Evolutionary conservation across 2,329 filamentous ascomycete genomes (phyloP).

Genomic region (Aspergillus floridensis): DNA sequence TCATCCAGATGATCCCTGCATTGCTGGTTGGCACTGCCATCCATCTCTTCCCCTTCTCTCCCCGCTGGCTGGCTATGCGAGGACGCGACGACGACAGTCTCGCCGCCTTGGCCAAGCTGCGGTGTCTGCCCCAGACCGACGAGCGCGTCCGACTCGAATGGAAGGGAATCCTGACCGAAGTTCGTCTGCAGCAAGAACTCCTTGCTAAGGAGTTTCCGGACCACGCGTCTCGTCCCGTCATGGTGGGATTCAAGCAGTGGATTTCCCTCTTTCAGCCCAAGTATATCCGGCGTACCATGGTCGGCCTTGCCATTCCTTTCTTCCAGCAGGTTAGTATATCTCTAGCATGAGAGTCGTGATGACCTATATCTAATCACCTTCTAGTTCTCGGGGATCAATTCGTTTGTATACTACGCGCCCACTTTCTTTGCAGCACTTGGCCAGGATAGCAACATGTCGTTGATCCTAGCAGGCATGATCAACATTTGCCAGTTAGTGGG

Average conservation of each 20-base stretch:
- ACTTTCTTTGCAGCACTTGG: constrained; percentile 46
- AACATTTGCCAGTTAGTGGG: constrained; percentile 37
- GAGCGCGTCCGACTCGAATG: constrained; percentile 49
- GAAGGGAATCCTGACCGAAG: constrained; percentile 49
- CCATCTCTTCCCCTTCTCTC: constrained; percentile 52
- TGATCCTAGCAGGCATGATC: constrained; percentile 36
- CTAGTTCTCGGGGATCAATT: no score
- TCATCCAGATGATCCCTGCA: constrained; percentile 46
- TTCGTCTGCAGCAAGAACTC: constrained; percentile 43
- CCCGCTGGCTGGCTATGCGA: constrained; percentile 50
- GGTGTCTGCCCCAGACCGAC: constrained; percentile 48
- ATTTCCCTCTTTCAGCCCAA: no score
- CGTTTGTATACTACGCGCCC: constrained; percentile 46
- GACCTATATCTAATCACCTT: no score
- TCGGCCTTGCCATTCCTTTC: no score
- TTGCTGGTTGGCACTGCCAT: constrained; percentile 29
- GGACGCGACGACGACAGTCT: constrained; percentile 48
- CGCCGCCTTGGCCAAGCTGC: constrained; percentile 43
- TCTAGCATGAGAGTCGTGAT: no score
- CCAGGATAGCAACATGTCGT: constrained; percentile 27
- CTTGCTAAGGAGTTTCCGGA: neutral
- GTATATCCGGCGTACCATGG: no score
- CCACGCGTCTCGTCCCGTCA: neutral
- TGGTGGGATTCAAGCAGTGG: no score
- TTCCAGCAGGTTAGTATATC: no score